Conservation (phyloP, 257 asterid genomes). For the Solanum etuberosum region DNA sequence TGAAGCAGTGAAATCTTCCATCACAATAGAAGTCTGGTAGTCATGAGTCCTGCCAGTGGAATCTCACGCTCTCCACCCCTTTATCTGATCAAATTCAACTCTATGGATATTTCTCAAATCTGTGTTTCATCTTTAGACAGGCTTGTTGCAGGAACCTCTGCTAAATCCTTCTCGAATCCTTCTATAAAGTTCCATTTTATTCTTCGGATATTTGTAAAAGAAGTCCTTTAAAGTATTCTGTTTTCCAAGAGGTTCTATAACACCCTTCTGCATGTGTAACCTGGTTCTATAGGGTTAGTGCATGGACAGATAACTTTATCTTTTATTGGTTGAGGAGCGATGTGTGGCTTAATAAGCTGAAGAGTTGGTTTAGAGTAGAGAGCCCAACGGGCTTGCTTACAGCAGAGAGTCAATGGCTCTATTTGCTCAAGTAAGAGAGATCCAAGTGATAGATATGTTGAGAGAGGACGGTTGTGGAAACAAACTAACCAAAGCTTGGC, state of each 20-base stretch:
- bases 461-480: background rate
- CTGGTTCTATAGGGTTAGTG: background rate
- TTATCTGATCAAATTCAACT: background rate
- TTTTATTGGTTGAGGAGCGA: background rate
- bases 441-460: background rate
- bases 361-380: background rate
- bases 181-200: background rate
- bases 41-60: background rate
- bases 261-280: background rate
- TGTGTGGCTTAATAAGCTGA: background rate
- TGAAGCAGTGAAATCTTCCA: background rate
- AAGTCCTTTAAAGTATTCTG: background rate
- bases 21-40: background rate
- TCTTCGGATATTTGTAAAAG: background rate
- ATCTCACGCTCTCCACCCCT: background rate
- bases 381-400: background rate
- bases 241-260: background rate
- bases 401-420: background rate
- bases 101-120: background rate
- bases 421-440: background rate
- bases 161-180: background rate
- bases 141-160: background rate
- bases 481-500: background rate
- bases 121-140: background rate
- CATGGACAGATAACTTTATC: background rate